These are phyloP conservation scores for Saururus chinensis DNA, from an alignment of 164 flowering plant species.

Conservation along the genomic window DNA sequence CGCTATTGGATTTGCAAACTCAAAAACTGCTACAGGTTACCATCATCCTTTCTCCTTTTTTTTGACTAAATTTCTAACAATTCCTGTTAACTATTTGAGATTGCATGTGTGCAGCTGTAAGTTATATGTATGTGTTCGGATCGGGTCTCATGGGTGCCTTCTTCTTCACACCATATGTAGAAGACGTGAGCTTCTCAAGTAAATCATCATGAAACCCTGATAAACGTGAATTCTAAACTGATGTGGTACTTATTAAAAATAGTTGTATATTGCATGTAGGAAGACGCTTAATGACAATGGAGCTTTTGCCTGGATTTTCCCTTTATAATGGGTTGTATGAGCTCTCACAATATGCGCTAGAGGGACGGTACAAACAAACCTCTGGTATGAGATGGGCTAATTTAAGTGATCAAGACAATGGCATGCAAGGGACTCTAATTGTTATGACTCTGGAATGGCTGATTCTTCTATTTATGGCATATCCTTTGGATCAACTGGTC, in stretches of 20 bases:
- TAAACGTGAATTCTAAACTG: not conserved
- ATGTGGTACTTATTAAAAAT: not conserved
- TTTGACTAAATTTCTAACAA: not conserved
- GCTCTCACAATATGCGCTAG: conserved; percentile 40
- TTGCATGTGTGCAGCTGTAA: conserved; percentile 30
- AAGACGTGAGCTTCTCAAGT: conserved; percentile 68
- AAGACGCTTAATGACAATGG: conserved; percentile 49
- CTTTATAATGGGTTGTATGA: conserved; percentile 73
- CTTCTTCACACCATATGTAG: conserved; percentile 43
- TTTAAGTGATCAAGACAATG: conserved; percentile 41
- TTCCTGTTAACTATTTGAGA: not conserved
- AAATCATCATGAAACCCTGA: conserved; percentile 14
- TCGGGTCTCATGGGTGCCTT: conserved; percentile 57
- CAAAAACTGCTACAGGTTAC: conserved; percentile 48
- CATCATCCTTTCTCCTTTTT: not conserved
- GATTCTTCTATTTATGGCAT: conserved; percentile 36
- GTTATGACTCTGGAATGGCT: conserved; percentile 52
- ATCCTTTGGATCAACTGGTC: conserved; percentile 46
- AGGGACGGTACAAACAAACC: conserved; percentile 37
- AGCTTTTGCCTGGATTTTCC: conserved; percentile 68
- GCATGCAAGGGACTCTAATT: conserved; percentile 51
- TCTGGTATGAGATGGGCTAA: conserved; percentile 62
- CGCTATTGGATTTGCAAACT: conserved; percentile 35
- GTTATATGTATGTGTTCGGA: conserved; percentile 52
- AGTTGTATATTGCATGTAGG: conserved; percentile 22